phyloP scores from a whole-genome alignment of 2,329 filamentous ascomycete genomes.

The Colletotrichum falcatum region DNA sequence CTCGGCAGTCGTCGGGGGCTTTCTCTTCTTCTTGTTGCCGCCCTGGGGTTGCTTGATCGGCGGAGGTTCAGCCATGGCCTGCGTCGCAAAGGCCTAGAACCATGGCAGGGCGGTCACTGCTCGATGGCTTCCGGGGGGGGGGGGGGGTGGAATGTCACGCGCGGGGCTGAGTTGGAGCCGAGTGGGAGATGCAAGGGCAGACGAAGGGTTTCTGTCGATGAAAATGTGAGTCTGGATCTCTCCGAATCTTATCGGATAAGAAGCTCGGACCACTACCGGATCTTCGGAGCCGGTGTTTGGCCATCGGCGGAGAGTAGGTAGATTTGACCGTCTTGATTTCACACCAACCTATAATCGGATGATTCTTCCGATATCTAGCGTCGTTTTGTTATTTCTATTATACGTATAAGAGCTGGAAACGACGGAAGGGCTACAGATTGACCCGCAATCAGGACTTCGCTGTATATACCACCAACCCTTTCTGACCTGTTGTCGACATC shows the following conservation, averaged over 20 bases:
- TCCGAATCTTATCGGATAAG: conserved; percentile 34
- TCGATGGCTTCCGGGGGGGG: conserved; percentile 5
- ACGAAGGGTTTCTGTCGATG: background rate
- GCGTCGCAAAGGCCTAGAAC: conserved; percentile 1
- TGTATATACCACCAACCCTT: background rate
- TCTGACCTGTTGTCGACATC: background rate
- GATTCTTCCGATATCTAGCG: background rate
- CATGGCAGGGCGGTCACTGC: conserved; percentile 10
- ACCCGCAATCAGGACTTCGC: background rate
- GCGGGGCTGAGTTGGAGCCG: conserved; percentile 1
- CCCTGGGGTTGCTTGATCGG: conserved; percentile 6
- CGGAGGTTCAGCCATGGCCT: conserved; percentile 17
- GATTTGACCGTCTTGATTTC: background rate
- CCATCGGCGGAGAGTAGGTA: background rate
- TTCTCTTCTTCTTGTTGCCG: conserved; percentile 34
- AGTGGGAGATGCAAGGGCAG: background rate
- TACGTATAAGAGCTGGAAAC: rapidly evolving
- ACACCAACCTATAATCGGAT: background rate
- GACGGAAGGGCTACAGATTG: background rate
- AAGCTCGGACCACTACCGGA: conserved; percentile 23
- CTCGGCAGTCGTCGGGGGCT: conserved; percentile 19
- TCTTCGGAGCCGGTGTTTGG: conserved; percentile 23
- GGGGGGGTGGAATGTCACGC: background rate
- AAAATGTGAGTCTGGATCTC: conserved; percentile 24
- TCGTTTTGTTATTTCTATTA: background rate